Evolutionary conservation across 73 alveolate species (phyloP).

Genomic region (Uronychia setigera): DNA sequence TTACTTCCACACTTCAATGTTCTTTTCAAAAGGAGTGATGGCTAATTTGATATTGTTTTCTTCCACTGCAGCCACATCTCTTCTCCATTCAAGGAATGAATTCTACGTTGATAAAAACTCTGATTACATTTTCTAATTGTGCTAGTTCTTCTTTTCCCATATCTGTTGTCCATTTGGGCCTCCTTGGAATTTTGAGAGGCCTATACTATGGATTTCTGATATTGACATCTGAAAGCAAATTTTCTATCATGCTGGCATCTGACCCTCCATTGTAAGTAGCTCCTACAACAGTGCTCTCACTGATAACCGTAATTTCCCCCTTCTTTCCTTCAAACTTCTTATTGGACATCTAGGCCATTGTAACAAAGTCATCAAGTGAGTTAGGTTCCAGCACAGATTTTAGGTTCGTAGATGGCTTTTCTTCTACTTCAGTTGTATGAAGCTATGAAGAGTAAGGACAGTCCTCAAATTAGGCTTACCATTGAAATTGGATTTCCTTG

Average conservation of each 20-base stretch:
- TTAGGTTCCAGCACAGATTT: conserved; percentile 93
- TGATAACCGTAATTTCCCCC: conserved; percentile 66
- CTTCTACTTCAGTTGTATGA: conserved; percentile 15
- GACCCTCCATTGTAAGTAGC: conserved; percentile 58
- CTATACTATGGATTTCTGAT: conserved; percentile 70
- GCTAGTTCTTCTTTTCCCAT: conserved; percentile 88
- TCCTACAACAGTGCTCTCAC: conserved; percentile 63
- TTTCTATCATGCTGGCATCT: conserved; percentile 53
- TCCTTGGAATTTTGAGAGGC: conserved; percentile 90
- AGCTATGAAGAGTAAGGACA: conserved; percentile 23
- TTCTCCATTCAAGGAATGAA: conserved; percentile 96
- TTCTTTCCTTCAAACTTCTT: conserved; percentile 90
- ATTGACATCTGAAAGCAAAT: conserved; percentile 53
- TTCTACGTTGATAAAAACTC: background rate
- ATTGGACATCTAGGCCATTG: conserved; percentile 89
- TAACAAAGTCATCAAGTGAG: conserved; percentile 92
- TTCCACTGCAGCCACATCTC: conserved; percentile 94
- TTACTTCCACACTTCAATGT: conserved; percentile 97
- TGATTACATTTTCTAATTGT: conserved; percentile 80
- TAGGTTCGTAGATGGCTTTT: conserved; percentile 30
- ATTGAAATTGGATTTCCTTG: background rate
- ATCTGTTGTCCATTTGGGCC: conserved; percentile 93
- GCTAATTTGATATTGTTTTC: conserved; percentile 89
- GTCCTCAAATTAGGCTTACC: conserved; percentile 16
- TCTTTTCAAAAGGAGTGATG: conserved; percentile 98